Evolutionary conservation across 176 grass and related monocot species (phyloP), one percentile per base, ranked within the genome.

Genomic region (Phyllostachys edulis): DNA sequence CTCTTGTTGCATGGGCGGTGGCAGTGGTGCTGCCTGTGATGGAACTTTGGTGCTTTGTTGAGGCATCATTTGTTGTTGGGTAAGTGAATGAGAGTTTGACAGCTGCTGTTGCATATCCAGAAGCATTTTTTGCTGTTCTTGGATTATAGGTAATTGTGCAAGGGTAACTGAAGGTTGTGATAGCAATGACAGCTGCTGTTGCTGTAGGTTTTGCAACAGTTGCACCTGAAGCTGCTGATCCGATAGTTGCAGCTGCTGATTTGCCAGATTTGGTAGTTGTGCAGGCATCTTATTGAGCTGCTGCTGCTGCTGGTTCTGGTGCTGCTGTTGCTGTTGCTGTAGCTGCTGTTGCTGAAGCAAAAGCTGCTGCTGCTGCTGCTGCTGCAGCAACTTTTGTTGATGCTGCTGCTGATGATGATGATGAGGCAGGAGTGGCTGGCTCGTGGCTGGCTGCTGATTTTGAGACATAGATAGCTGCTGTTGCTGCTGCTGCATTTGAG

Each of bases 51-150:
- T 90, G 82, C 79, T 80, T 39, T 90, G 87, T 84, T 89, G 89
- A 70, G 89, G 67, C 76, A 86, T 90, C 67, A 78, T 84, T 72
- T 96, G 88, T 75, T 90, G 93, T 20, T 96, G 97, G 37, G 90
- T 20, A 84, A 96, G 67, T 75, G 90, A 78, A 39, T 90, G 90
- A 9, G 90, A 91, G 75, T 69, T 94, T 26, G 92, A 71, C 26
- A 95, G 75, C 69, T 96, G 97, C 84, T 94, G 93, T 50, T 93
- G 88, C 70, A 89, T 89, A 87, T 96, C 93, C 75, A 92, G 67
- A 80, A 94, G 87, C 76, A 90, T 55, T 75, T 92, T 99, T 78
- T 99, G 93, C 64, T 99, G 94, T 66, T 99, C 97, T 74, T 95
- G 96, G 42, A 90, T 92, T 63, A 89, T 60, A 41, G 89, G 87